Conservation (phyloP, 305 asterid genomes). For the Solanum hybrid region DNA sequence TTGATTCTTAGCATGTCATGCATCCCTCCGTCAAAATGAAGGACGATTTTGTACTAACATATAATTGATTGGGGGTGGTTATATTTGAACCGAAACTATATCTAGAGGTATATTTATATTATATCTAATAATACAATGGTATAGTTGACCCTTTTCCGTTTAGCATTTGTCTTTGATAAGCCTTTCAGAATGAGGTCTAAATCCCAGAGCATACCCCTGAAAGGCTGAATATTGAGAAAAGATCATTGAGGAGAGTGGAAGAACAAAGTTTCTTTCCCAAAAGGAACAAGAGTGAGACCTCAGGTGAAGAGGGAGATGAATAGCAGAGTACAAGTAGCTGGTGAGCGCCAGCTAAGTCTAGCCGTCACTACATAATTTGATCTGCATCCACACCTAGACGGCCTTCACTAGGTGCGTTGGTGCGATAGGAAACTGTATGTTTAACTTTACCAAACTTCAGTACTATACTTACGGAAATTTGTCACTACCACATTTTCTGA, state of each 20-base stretch:
- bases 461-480: neutral
- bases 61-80: neutral
- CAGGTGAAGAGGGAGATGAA: neutral
- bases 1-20: neutral
- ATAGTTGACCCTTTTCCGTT: neutral
- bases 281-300: neutral
- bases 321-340: neutral
- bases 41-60: neutral
- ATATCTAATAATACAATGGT: neutral
- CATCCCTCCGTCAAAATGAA: neutral
- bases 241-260: neutral
- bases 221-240: neutral
- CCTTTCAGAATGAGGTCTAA: neutral
- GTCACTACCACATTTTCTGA: neutral
- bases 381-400: neutral
- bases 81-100: neutral
- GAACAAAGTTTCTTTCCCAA: neutral
- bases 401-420: neutral
- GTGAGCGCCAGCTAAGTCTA: neutral
- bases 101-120: neutral
- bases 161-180: neutral
- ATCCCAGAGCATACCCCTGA: neutral
- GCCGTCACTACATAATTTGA: neutral
- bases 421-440: neutral
- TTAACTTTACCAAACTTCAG: neutral